phyloP scores from a whole-genome alignment of 1,284 basidiomycete genomes.

The Sphaerobolus stellatus region DNA sequence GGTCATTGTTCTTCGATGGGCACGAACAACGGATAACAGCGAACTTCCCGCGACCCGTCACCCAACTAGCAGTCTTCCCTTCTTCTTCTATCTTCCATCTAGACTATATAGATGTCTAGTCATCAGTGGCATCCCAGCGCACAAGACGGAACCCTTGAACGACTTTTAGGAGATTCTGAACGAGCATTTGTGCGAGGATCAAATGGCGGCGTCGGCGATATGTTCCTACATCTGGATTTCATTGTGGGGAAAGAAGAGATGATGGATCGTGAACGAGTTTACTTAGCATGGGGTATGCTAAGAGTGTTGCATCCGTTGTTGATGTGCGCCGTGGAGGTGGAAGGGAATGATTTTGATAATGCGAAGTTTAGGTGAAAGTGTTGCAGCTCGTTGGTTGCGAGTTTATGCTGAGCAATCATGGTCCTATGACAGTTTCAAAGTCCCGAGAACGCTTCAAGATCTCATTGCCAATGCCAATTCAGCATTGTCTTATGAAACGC shows the following conservation, averaged over 20 bases:
- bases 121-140: too few species aligned
- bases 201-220: conserved; percentile 35
- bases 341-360: conserved; percentile 22
- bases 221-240: conserved; percentile 36
- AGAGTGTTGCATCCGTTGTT: conserved; percentile 33
- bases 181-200: conserved; percentile 3
- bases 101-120: too few species aligned
- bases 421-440: conserved; percentile 17
- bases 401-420: too few species aligned
- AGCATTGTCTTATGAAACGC: conserved; percentile 16
- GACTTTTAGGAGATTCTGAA: conserved; percentile 9
- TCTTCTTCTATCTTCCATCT: too few species aligned
- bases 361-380: conserved; percentile 25
- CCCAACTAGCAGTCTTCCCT: too few species aligned
- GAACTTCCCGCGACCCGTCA: too few species aligned
- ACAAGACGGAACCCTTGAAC: conserved; percentile 1
- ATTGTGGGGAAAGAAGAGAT: conserved; percentile 17
- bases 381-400: neutral
- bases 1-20: too few species aligned
- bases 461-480: conserved; percentile 18
- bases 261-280: conserved; percentile 24
- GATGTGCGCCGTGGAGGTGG: conserved; percentile 20
- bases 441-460: conserved; percentile 16
- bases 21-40: too few species aligned
- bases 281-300: conserved; percentile 34